phyloP scores from a whole-genome alignment of 2,329 filamentous ascomycete species.

The Epicoccum nigrum region DNA sequence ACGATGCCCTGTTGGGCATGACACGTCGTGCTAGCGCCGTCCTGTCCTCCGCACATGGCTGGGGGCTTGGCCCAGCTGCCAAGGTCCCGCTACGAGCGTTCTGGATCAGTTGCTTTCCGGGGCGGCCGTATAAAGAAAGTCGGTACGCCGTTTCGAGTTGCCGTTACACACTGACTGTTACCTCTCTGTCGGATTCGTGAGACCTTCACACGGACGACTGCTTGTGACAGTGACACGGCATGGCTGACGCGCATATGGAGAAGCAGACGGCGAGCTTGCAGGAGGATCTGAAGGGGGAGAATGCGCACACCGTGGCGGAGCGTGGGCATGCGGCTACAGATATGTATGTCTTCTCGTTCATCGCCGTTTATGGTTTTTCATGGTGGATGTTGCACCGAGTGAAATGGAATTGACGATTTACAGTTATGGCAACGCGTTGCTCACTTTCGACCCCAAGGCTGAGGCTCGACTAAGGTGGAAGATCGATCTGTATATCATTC shows the following conservation, averaged over 20 bases:
- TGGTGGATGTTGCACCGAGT: too few relatives aligned
- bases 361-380: not conserved
- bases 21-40: too few relatives aligned
- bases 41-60: too few relatives aligned
- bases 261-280: slow-evolving; percentile 30
- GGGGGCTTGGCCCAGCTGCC: not conserved
- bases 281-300: slow-evolving; percentile 36
- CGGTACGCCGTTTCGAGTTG: not conserved
- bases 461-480: slow-evolving; percentile 66
- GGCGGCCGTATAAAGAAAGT: not conserved
- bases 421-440: slow-evolving; percentile 42
- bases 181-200: too few relatives aligned
- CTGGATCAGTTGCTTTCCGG: not conserved
- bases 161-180: too few relatives aligned
- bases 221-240: not conserved
- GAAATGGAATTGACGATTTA: slow-evolving; percentile 8
- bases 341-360: slow-evolving; percentile 25
- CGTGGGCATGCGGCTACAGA: slow-evolving; percentile 41
- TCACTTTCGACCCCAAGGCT: slow-evolving; percentile 60
- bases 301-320: slow-evolving; percentile 34
- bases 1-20: too few relatives aligned
- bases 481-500: slow-evolving; percentile 69
- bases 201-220: too few relatives aligned
- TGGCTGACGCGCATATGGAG: slow-evolving; percentile 15
- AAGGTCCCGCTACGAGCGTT: not conserved